phyloP scores from a whole-genome alignment of 352 stramenopile genomes.

The Plasmopara halstedii region DNA sequence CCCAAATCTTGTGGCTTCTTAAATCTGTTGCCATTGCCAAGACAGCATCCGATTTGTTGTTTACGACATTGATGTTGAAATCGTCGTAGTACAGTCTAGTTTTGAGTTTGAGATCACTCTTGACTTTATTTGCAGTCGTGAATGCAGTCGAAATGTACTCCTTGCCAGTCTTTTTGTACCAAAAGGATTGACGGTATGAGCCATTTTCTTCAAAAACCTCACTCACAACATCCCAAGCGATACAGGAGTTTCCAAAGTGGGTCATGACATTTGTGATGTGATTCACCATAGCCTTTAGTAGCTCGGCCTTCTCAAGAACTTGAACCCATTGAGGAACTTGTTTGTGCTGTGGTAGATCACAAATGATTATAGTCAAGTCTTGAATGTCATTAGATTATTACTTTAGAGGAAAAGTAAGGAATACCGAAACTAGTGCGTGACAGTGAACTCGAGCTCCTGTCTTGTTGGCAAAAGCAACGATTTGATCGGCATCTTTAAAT shows the following conservation, averaged over 20 bases:
- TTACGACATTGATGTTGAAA: slow-evolving; percentile 22
- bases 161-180: slow-evolving; percentile 28
- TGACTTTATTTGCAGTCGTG: slow-evolving; percentile 24
- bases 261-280: slow-evolving; percentile 29
- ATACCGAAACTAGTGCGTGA: slow-evolving; percentile 23
- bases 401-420: neutral
- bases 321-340: slow-evolving; percentile 29
- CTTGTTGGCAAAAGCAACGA: slow-evolving; percentile 20
- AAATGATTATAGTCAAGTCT: neutral
- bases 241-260: slow-evolving; percentile 26
- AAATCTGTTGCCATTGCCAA: slow-evolving; percentile 15
- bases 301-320: slow-evolving; percentile 18
- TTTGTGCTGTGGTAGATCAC: slow-evolving; percentile 10
- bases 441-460: slow-evolving; percentile 23
- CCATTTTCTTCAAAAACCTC: slow-evolving; percentile 22
- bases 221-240: slow-evolving; percentile 19
- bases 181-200: slow-evolving; percentile 26
- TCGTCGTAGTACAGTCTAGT: slow-evolving; percentile 21
- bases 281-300: slow-evolving; percentile 22
- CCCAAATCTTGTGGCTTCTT: slow-evolving; percentile 11
- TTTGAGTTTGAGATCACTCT: slow-evolving; percentile 15
- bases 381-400: no score
- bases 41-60: slow-evolving; percentile 26
- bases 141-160: slow-evolving; percentile 26
- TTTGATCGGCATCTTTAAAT: slow-evolving; percentile 22